Percentiles rank a stretch among this genome's conserved stretches.
These are phyloP conservation scores for Globisporangium spiculum DNA, from an alignment of 352 stramenopile species.

Conservation along the genomic window DNA sequence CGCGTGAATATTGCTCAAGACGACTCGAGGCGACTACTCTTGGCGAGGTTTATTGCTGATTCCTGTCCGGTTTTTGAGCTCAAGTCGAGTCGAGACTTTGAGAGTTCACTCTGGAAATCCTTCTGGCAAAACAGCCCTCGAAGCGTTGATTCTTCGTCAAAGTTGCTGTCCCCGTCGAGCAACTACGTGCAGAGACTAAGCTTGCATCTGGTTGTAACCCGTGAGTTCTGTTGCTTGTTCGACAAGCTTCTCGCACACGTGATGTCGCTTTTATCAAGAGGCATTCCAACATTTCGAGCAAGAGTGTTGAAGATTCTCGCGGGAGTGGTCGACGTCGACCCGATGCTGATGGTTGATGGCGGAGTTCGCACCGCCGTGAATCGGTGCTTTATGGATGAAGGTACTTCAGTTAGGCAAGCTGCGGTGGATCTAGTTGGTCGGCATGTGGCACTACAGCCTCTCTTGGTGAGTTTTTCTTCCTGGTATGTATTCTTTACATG, in stretches of 20 bases:
- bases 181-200: conserved; percentile 45
- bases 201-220: conserved; percentile 42
- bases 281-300: conserved; percentile 65
- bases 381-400: conserved; percentile 72
- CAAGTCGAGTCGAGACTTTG: neutral
- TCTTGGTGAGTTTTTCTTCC: conserved; percentile 49
- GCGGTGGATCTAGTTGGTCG: conserved; percentile 84
- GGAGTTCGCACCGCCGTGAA: conserved; percentile 54
- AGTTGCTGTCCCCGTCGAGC: conserved; percentile 35
- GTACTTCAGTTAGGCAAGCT: conserved; percentile 77
- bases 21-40: conserved; percentile 53
- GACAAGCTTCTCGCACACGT: conserved; percentile 67
- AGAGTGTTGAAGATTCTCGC: conserved; percentile 76
- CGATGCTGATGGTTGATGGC: conserved; percentile 77
- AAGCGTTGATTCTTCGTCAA: conserved; percentile 39
- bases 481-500: neutral
- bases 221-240: conserved; percentile 70
- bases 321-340: conserved; percentile 80
- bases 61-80: conserved; percentile 9
- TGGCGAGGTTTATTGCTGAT: conserved; percentile 53
- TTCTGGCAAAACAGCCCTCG: conserved; percentile 38
- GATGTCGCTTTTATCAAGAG: conserved; percentile 73
- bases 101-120: conserved; percentile 46
- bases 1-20: conserved; percentile 28
- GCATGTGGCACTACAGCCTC: conserved; percentile 67